Percentiles rank a stretch among this genome's conserved stretches.
Evolutionary conservation across 345 rosid species (phyloP).

Genomic region (Citrus sinensis): DNA sequence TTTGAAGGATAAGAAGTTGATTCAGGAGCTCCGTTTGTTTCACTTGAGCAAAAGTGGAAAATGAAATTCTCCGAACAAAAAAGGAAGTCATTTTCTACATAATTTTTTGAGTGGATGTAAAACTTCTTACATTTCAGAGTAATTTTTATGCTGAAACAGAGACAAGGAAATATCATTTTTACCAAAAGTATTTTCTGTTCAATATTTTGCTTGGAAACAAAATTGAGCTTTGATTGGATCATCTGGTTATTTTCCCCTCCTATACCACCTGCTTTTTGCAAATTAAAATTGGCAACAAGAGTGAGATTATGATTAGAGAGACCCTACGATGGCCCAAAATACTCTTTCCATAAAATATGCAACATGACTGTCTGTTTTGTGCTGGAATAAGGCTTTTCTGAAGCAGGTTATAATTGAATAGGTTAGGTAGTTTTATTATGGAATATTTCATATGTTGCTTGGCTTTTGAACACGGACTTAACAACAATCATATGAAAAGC

Average conservation of each 20-base stretch:
- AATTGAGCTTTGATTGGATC: not conserved
- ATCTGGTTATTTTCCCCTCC: no score
- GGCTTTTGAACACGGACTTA: not conserved
- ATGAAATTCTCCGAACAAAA: not conserved
- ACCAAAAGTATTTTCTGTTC: not conserved
- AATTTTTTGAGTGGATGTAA: not conserved
- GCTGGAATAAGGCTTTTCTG: conserved; percentile 1
- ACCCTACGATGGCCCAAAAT: not conserved
- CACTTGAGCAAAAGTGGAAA: not conserved
- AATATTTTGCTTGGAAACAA: not conserved
- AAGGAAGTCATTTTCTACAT: not conserved
- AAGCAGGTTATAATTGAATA: not conserved
- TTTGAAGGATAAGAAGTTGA: no score
- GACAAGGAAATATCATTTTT: not conserved
- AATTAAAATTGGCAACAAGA: not conserved
- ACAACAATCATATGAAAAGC: not conserved
- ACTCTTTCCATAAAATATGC: not conserved
- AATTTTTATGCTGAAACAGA: not conserved
- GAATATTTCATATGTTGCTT: not conserved
- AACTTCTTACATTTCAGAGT: not conserved
- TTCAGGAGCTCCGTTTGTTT: no score
- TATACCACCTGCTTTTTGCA: not conserved
- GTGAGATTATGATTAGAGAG: not conserved
- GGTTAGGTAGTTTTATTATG: conserved; percentile 4
- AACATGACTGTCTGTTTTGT: not conserved